Base-by-base conservation (phyloP, 1,139 yeast genomes). In the Diutina neorugosa region DNA sequence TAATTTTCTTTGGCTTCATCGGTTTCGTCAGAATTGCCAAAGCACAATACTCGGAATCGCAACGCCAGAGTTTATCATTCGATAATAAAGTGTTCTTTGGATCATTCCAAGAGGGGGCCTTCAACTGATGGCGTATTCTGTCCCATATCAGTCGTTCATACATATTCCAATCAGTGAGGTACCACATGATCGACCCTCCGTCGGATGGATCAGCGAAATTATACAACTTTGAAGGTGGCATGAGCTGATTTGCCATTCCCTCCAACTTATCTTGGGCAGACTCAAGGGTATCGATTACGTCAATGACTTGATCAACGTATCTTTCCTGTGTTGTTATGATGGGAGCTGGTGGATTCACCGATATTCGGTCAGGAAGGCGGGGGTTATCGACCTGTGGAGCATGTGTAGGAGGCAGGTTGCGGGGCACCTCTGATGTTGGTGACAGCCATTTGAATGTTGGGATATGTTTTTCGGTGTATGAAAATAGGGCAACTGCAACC, bases 161-260 rank as follows among this genome's bases (percentile, higher is more conserved):
- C 19, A 16, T 21, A 11, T 46, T 34, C 41, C 41, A 25, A 18
- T 46, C 41, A 8, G 40, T 27, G n/a, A 46, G 40, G 31, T 16
- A 46, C 50, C 50, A 46, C 40, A 46, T 46, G 16, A 46, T 46
- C 25, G 31, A 25, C 12, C 34, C 48, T 8, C 48, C 48, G 8
- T 23, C 34, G n/a, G 18, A 12, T 1, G 48, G 25, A 23, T 44
- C 48, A n/a, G 48, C 48, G 23, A 21, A 44, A 23, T 44, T 44
- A 9, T 20, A 44, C 19, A 21, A 25, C 37, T 31, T n/a, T 8
- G 46, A 12, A 11, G 34, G 31, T 12, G 34, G 48, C 18, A 9
- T 7, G 18, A 44, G 23, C 1, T 14, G 18, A 4, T 12, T 9
- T 3, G 31, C 48, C 14, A 44, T 25, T 20, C 21, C 16, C 3